Evolutionary conservation across 257 asterid genomes (phyloP), one percentile per base, ranked within the genome.

Genomic region (Paraleonurus japonicus): DNA sequence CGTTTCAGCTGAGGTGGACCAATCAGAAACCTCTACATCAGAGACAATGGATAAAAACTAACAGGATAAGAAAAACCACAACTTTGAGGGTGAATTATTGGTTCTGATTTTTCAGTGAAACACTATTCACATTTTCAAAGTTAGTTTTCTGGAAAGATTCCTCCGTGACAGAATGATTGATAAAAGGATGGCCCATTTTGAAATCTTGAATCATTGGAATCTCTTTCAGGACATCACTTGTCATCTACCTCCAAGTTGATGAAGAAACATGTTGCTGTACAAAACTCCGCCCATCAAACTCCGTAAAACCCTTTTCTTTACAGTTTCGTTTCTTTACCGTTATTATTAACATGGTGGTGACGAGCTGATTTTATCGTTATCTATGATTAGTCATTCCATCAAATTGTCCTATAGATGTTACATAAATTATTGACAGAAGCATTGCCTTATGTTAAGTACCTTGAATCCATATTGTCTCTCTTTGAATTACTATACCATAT

Each of bases 131-230:
- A 65, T 79, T 80, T 75, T 72, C 83, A 22, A 74, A 75, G 81
- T 80, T 71, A 47, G 81, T 74, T 76, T 30, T 60, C 73, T 54
- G 78, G 76, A 70, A 84, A 84, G 86, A 90, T 83, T 83, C 82
- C 82, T 79, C 72, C 59, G 41, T 65, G 78, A 78, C 78, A 76
- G 87, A 71, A 65, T 73, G 66, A 72, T 59, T 66, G 75, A 24
- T 12, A 59, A 66, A 7, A 61, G 26, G 75, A 74, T 71, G 76
- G 80, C 80, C 81, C 58, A 26, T 70, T 65, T 68, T 51, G 79
- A 74, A 79, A 82, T 81, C 71, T 77, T 47, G 76, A 72, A 68
- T 55, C 81, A 62, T 73, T 77, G 83, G 83, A 75, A 70, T 66
- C 80, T 72, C 74, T 47, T 39, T 35, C 63, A 50, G 75, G 50